These are phyloP conservation scores for Agastache rugosa DNA, from an alignment of 257 asterid genomes.

Conservation along the genomic window DNA sequence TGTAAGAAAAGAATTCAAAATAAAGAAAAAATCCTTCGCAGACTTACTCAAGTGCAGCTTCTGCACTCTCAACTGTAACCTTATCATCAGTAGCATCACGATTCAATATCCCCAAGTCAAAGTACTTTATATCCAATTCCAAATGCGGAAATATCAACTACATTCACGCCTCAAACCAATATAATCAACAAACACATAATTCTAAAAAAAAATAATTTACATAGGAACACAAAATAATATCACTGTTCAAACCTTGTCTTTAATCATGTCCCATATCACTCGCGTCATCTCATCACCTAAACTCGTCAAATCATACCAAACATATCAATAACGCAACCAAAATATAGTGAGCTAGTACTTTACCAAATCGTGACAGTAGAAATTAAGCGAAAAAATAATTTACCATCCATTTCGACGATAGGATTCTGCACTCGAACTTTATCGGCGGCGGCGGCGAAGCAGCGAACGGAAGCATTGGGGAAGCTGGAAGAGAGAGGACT, in stretches of 20 bases:
- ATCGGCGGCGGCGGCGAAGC: conserved; percentile 63
- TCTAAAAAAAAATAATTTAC: too few species aligned
- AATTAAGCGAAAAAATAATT: neutral
- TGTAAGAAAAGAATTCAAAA: neutral
- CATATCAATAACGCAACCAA: neutral
- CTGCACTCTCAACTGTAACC: conserved; percentile 92
- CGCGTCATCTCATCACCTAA: conserved; percentile 97
- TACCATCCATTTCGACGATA: conserved; percentile 97
- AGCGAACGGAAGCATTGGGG: conserved; percentile 56
- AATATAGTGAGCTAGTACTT: neutral
- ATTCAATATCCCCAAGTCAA: conserved; percentile 79
- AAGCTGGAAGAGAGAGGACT: conserved; percentile 42
- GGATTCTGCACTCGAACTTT: conserved; percentile 80
- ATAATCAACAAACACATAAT: neutral
- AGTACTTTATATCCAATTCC: conserved; percentile 88
- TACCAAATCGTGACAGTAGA: neutral
- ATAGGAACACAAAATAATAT: neutral
- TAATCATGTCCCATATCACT: conserved; percentile 83
- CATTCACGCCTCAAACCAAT: conserved; percentile 21
- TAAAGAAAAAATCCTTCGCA: neutral
- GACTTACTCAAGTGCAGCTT: conserved; percentile 90
- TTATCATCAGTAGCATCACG: conserved; percentile 88
- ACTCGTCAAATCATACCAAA: neutral
- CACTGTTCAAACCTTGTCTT: conserved; percentile 68
- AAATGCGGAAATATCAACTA: conserved; percentile 87